Base-by-base conservation (phyloP, 306 rosid species). In the Acacia acuminata region DNA sequence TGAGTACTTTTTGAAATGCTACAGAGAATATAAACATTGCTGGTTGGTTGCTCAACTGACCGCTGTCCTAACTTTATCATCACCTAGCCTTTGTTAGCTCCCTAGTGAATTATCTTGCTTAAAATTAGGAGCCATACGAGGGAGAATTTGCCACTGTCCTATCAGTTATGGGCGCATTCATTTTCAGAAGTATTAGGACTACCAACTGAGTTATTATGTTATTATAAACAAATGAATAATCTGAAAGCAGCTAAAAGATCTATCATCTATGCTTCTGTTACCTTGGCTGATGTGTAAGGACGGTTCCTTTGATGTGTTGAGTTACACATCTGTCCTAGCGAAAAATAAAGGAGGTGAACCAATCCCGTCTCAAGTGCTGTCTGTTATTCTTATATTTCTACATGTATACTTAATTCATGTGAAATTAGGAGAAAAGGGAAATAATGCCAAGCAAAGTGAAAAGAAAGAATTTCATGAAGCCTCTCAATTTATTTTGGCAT, bases 341-440 rank as follows among this genome's bases (percentile, higher is more conserved):
- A 56, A 55, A 77, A 72, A 50, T 43, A 56, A 56, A 51, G 58
- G 64, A 63, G 42, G 76, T 81, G 51, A 77, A 34, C 30, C 25
- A 71, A 65, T 53, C 53, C 63, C 19, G 48, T 72, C 63, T 24
- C 19, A 70, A 61, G 51, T 67, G 13, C 8, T 71, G 47, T 76
- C 43, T 71, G 10, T 30, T 53, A 48, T 48, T 48, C 55, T 48
- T 14, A 14, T 16, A 45, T 11, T 58, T 78, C 2, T 10, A 14
- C 65, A 19, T 55, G 25, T 55, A 20, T 7, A 10, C 24, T 45
- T 73, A 70, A 25, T 66, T 27, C 60, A 17, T 17, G 55, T 48
- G 55, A 72, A 72, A 36, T 27, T 47, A 14, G 75, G 55, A 24
- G 58, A 17, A 71, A 43, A 71, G 25, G 55, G 36, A 24, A 42